A percentile compares a stretch with the other conserved stretches of the same genome.
phyloP scores from a whole-genome alignment of 2,329 filamentous ascomycete genomes.

The Aureobasidium namibiae region DNA sequence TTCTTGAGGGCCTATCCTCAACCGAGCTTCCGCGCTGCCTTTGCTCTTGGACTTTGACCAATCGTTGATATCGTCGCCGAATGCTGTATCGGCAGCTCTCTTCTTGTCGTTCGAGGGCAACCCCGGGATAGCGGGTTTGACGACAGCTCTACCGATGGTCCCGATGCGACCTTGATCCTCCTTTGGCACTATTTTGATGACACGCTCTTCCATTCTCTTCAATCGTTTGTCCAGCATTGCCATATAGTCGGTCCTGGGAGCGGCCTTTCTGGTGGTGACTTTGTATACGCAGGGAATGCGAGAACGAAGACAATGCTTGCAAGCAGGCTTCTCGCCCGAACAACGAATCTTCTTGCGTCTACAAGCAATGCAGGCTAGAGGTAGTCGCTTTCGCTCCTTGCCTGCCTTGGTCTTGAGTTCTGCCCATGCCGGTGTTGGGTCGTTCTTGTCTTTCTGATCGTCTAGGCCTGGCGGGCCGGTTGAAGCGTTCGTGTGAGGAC shows the following conservation, averaged over 20 bases:
- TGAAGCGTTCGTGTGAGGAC: slow-evolving; percentile 7
- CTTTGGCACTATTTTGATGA: slow-evolving; percentile 91
- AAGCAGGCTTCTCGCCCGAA: slow-evolving; percentile 93
- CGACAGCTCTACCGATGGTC: slow-evolving; percentile 67
- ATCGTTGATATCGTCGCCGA: slow-evolving; percentile 68
- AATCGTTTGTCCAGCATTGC: slow-evolving; percentile 94
- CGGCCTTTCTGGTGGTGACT: slow-evolving; percentile 86
- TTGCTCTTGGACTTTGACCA: slow-evolving; percentile 56
- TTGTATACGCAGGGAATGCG: slow-evolving; percentile 97
- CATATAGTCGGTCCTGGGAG: slow-evolving; percentile 96
- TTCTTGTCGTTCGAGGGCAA: slow-evolving; percentile 59
- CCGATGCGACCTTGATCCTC: slow-evolving; percentile 63
- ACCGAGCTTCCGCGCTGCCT: slow-evolving; percentile 26
- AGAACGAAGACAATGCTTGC: slow-evolving; percentile 89
- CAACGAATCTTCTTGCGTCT: slow-evolving; percentile 96
- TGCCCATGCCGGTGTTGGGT: slow-evolving; percentile 38
- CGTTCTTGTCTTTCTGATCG: slow-evolving; percentile 19
- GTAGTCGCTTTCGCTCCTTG: slow-evolving; percentile 88
- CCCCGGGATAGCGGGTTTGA: slow-evolving; percentile 66
- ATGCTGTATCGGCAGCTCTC: slow-evolving; percentile 77
- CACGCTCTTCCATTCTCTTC: slow-evolving; percentile 95
- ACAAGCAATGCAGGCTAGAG: slow-evolving; percentile 90
- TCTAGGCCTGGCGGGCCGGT: slow-evolving; percentile 9
- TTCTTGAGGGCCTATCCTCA: slow-evolving; percentile 32
- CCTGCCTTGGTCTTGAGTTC: slow-evolving; percentile 61